Percentiles rank a stretch among this genome's conserved stretches.
Conservation (phyloP, 2,329 filamentous ascomycete species). For the Fusarium lyarnte region DNA sequence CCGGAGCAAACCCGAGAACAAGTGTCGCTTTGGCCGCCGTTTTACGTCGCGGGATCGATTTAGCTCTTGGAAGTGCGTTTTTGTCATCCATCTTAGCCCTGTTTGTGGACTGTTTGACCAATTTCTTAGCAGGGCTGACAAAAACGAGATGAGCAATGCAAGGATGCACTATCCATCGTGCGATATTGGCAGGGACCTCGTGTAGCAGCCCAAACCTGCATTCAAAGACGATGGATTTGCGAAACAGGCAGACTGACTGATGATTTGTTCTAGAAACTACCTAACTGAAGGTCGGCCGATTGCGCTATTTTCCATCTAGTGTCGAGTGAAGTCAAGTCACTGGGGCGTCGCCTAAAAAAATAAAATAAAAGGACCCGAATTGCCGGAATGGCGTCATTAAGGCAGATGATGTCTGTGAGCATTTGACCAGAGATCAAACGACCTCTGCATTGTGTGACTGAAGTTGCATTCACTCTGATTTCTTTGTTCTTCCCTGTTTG, state of each 20-base stretch:
- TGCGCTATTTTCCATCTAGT: constrained; percentile 2
- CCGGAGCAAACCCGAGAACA: background rate
- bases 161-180: background rate
- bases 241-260: constrained; percentile 10
- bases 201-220: background rate
- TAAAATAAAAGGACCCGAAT: background rate
- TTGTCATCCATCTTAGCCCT: background rate
- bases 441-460: background rate
- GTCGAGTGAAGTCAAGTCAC: background rate
- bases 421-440: background rate
- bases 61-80: background rate
- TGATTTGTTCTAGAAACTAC: background rate
- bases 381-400: constrained; percentile 7
- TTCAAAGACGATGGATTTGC: background rate
- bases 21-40: background rate
- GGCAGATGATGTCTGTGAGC: constrained; percentile 4
- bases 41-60: background rate
- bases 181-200: constrained; percentile 2
- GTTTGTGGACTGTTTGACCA: background rate
- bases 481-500: background rate
- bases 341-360: background rate
- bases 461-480: background rate
- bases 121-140: constrained; percentile 5
- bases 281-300: background rate
- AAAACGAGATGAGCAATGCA: background rate